phyloP scores from a whole-genome alignment of 2,329 filamentous ascomycete genomes.

The Hypoxylon sp. region DNA sequence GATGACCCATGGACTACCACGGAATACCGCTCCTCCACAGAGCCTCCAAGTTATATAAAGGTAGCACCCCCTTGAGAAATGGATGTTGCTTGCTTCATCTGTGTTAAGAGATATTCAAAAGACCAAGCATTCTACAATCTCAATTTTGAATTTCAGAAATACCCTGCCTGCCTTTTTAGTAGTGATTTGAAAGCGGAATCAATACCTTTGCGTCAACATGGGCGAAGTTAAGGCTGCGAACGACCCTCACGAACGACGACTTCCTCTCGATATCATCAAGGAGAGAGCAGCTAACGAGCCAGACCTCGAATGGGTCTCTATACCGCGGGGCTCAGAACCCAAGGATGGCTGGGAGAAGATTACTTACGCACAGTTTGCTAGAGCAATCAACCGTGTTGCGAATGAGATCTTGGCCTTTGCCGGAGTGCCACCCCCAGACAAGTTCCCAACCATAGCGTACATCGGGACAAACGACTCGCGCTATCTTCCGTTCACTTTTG shows the following conservation, averaged over 20 bases:
- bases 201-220: slow-evolving; percentile 13
- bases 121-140: slow-evolving; percentile 9
- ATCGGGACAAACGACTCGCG: slow-evolving; percentile 59
- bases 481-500: slow-evolving; percentile 49
- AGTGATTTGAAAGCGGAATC: not conserved
- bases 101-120: not conserved
- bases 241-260: slow-evolving; percentile 44
- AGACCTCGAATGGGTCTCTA: slow-evolving; percentile 54
- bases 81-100: not conserved
- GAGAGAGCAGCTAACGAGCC: slow-evolving; percentile 56
- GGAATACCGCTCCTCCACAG: not conserved
- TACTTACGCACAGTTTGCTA: slow-evolving; percentile 57
- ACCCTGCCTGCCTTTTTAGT: not conserved
- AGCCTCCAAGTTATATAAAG: slow-evolving; percentile 13
- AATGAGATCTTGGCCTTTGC: slow-evolving; percentile 51
- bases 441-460: slow-evolving; percentile 61
- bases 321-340: slow-evolving; percentile 55
- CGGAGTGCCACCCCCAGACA: slow-evolving; percentile 15
- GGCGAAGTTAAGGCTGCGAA: not conserved
- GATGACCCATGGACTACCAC: not conserved
- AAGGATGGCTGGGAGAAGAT: slow-evolving; percentile 59
- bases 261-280: slow-evolving; percentile 59
- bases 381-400: slow-evolving; percentile 59
- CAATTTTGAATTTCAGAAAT: not conserved
- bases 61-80: not conserved